These are phyloP conservation scores for Hypoxylon sp. DNA, from an alignment of 2,329 filamentous ascomycete species.

Conservation along the genomic window DNA sequence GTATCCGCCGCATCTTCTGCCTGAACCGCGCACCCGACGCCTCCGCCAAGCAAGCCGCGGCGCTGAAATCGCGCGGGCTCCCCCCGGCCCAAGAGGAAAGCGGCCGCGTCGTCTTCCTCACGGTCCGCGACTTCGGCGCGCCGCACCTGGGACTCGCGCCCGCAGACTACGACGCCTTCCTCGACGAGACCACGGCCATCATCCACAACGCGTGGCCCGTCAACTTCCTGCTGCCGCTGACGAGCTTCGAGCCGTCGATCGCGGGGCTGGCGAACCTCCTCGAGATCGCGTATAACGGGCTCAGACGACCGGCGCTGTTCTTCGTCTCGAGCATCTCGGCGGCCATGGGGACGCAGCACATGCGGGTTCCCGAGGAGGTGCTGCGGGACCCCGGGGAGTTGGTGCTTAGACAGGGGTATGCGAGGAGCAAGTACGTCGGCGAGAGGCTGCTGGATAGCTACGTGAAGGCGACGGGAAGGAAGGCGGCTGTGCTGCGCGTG, in stretches of 20 bases:
- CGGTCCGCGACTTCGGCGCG: constrained; percentile 37
- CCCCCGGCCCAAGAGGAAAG: constrained; percentile 26
- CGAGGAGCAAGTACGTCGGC: constrained; percentile 51
- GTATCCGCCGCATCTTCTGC: constrained; percentile 38
- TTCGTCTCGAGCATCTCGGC: constrained; percentile 53
- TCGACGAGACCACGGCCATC: constrained; percentile 41
- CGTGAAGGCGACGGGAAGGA: constrained; percentile 26
- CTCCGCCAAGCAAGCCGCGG: constrained; percentile 24
- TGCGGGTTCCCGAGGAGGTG: constrained; percentile 46
- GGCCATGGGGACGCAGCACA: constrained; percentile 32
- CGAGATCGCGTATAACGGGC: constrained; percentile 38
- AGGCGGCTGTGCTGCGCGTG: constrained; percentile 50
- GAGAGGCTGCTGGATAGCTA: constrained; percentile 50
- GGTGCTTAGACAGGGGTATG: constrained; percentile 50
- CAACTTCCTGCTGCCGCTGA: constrained; percentile 48
- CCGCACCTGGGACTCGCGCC: constrained; percentile 43
- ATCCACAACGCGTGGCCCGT: constrained; percentile 51
- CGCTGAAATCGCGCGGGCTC: constrained; percentile 36
- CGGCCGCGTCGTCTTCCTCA: constrained; percentile 46
- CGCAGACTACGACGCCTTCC: constrained; percentile 39
- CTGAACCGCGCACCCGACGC: constrained; percentile 40
- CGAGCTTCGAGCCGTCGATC: constrained; percentile 47
- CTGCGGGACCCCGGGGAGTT: constrained; percentile 31
- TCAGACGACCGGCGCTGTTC: constrained; percentile 36
- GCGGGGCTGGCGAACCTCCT: constrained; percentile 43